Evolutionary conservation across 257 asterid species (phyloP).

Genomic region (Nicotiana otophora): DNA sequence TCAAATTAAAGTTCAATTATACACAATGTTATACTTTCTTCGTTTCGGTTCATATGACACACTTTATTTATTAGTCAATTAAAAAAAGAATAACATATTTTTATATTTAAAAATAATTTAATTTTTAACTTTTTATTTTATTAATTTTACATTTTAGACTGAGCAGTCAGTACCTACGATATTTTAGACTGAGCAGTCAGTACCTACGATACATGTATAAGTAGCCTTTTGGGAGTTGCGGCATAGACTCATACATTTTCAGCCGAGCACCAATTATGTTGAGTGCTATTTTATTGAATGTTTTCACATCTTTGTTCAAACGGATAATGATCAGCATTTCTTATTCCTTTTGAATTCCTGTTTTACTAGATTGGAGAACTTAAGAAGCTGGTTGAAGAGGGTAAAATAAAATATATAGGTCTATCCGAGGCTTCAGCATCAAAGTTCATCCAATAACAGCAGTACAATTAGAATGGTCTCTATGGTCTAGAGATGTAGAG

Average conservation of each 20-base stretch:
- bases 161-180: neutral
- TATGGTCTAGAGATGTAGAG: conserved; percentile 28
- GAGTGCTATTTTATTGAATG: neutral
- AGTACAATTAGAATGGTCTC: conserved; percentile 30
- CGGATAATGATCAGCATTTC: neutral
- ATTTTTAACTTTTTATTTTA: no score
- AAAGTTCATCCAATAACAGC: conserved; percentile 30
- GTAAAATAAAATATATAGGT: conserved; percentile 26
- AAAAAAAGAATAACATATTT: no score
- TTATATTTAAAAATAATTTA: no score
- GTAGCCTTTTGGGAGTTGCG: neutral
- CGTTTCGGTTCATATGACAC: no score
- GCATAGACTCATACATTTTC: neutral
- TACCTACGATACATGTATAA: neutral
- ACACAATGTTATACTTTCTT: no score
- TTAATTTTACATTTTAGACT: neutral
- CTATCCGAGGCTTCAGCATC: conserved; percentile 29
- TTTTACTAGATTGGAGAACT: conserved; percentile 21
- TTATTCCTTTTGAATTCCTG: neutral
- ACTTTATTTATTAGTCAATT: no score
- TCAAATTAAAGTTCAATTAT: no score
- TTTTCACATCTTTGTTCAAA: neutral
- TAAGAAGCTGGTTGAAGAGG: conserved; percentile 22
- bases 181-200: no score
- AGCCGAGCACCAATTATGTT: neutral